Base-by-base conservation (phyloP, 768 basidiomycete species). In the Cystofilobasidium capitatum region DNA sequence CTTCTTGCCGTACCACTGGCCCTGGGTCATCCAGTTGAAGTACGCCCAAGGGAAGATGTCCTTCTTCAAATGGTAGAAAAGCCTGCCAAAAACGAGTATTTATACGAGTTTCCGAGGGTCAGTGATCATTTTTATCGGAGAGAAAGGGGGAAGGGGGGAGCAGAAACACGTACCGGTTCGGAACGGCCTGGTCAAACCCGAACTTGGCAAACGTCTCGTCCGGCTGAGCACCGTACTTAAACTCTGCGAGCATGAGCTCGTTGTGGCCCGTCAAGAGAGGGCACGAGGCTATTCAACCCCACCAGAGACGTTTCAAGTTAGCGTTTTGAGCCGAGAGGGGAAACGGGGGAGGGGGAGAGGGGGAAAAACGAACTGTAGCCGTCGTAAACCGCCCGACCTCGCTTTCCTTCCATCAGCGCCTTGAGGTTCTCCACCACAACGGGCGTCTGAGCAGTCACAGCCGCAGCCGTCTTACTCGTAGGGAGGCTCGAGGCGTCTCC, bases 381-480 rank as follows among this genome's bases (percentile, higher is more conserved):
- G 74, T 91, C 86, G 74, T 99, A 99, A 57, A 74, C 78, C 2
- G 89, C 92, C 47, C 75, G 73, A 35, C 85, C 81, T 57, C 89
- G 76, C 71, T 83, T 82, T 39, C 91, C 92, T 71, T 87, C 83
- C 75, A 91, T 78, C 37, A 88, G 78, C 33, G 85, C 84, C 76
- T 85, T 86, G 42, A 97, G 75, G 78, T 97, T 98, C 78, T 97
- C 89, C 0, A 86, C 83, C 54, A 98, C 81, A 6, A 99, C 86
- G 14, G 94, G 94, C 0, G 88, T 86, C 77, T 99, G 91, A 0
- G 84, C 85, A 2, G 89, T 91, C 73, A 97, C 88, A 7, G 93
- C 94, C 17, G 94, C 93, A 0, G 88, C 90, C 0, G 94, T 99
- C 82, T 94, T 99, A 77, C 89, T 91, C 33, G 91, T 98, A 10